Conservation (phyloP, 306 rosid species). For the Medicago truncatula region DNA sequence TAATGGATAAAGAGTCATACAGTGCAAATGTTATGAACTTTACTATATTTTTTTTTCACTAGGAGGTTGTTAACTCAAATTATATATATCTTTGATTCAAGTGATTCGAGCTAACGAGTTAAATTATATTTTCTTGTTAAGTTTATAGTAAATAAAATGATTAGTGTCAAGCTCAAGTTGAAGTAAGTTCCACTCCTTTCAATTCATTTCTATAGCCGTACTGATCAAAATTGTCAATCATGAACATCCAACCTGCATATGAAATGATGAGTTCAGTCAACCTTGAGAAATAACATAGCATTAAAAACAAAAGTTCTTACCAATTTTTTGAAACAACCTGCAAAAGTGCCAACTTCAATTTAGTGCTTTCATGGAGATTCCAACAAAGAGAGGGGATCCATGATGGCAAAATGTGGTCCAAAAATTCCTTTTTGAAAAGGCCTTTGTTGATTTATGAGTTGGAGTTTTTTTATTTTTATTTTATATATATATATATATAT, state of each 20-base stretch:
- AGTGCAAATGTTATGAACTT: too few relatives aligned
- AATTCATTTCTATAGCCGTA: background rate
- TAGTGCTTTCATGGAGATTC: constrained; percentile 65
- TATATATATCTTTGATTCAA: too few relatives aligned
- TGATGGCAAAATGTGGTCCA: constrained; percentile 80
- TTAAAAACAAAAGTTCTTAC: constrained; percentile 36
- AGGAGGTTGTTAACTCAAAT: too few relatives aligned
- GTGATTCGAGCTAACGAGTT: background rate
- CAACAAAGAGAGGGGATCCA: constrained; percentile 53
- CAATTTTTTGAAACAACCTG: constrained; percentile 41
- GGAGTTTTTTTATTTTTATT: constrained; percentile 11
- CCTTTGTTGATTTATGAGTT: constrained; percentile 51
- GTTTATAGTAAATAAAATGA: background rate
- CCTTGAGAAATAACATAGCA: background rate
- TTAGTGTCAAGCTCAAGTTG: background rate
- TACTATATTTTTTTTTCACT: too few relatives aligned
- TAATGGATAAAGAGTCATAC: too few relatives aligned
- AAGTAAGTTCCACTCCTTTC: background rate
- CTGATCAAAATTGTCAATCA: background rate
- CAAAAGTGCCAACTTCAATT: constrained; percentile 58
- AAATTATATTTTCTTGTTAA: too few relatives aligned
- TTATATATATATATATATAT: too few relatives aligned
- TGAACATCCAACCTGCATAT: background rate
- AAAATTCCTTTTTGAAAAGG: constrained; percentile 58
- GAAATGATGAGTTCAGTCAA: background rate